Base-by-base conservation (phyloP, 305 asterid genomes). In the Rubia peregrina region DNA sequence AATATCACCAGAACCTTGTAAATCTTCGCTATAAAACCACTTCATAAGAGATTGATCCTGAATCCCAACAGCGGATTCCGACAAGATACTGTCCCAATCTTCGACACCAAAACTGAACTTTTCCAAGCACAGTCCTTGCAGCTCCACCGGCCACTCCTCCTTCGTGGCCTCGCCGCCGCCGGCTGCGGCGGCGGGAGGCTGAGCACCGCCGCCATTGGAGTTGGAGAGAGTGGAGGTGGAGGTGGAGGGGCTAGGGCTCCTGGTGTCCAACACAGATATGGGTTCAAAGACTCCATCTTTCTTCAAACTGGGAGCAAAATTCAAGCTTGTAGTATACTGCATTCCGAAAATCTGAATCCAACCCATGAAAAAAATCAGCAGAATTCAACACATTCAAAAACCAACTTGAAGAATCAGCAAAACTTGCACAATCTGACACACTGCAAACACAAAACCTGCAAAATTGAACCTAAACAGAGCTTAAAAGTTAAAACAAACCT, bases 211-310 rank as follows among this genome's bases (percentile, higher is more conserved):
- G 14, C 72, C 78, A 40, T 73, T 64, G 53, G 80, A 80, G 42
- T 83, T 79, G 62, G 88, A 81, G 30, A 77, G 65, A n/a, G 84
- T 82, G 30, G 88, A 84, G 17, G 85, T 80, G n/a, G 88, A 84
- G 69, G 90, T 85, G 60, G 88, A 86, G 33, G 85, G 87, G 72
- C 90, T 85, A 10, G 88, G 90, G 61, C 90, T 86, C 75, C 83
- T 70, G 17, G 84, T 77, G 43, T 84, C 90, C 78, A 86, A 71
- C 63, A 84, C 84, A 72, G 88, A 83, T 21, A 82, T 74, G 19
- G 85, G 88, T 55, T 86, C 90, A 82, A 82, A 84, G 74, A 38
- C 67, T 10, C 79, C 82, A 70, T 80, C 81, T 76, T 80, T 84
- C 71, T 75, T 78, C 48, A 65, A 73, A 70, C 53, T 75, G 59